Conservation (phyloP, 2,329 filamentous ascomycete genomes). For the Diaporthe longicolla region DNA sequence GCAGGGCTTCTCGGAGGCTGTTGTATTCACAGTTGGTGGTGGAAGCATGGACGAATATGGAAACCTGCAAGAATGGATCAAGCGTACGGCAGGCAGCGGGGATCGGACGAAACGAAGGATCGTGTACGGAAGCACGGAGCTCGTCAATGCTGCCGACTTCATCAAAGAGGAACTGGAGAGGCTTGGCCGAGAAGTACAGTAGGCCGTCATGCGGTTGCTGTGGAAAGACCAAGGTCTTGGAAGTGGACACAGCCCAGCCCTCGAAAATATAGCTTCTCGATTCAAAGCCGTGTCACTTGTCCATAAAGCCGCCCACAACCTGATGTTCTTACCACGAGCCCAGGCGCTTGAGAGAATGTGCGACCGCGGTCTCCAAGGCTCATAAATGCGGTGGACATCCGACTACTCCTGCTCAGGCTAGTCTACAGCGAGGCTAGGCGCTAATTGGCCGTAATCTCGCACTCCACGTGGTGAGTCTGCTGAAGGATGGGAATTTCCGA, state of each 20-base stretch:
- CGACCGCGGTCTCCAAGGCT: no score
- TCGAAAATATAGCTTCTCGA: neutral
- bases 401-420: neutral
- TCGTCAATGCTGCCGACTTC: slow-evolving; percentile 79
- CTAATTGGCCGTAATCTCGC: neutral
- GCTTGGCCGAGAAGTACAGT: slow-evolving; percentile 69
- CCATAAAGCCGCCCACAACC: neutral
- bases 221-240: neutral
- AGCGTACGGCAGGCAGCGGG: slow-evolving; percentile 73
- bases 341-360: neutral
- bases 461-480: neutral
- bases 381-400: neutral
- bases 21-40: slow-evolving; percentile 95
- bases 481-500: slow-evolving; percentile 17
- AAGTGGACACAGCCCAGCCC: neutral
- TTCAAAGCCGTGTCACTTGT: neutral
- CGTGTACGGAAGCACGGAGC: slow-evolving; percentile 93
- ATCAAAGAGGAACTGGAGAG: slow-evolving; percentile 74
- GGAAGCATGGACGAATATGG: slow-evolving; percentile 99
- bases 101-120: slow-evolving; percentile 81
- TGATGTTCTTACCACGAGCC: neutral
- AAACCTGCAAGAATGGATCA: slow-evolving; percentile 96
- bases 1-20: slow-evolving; percentile 89
- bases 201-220: neutral
- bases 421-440: neutral